These are phyloP conservation scores for Sporopachydermia cereana DNA, from an alignment of 1,139 yeast species.

Conservation along the genomic window DNA sequence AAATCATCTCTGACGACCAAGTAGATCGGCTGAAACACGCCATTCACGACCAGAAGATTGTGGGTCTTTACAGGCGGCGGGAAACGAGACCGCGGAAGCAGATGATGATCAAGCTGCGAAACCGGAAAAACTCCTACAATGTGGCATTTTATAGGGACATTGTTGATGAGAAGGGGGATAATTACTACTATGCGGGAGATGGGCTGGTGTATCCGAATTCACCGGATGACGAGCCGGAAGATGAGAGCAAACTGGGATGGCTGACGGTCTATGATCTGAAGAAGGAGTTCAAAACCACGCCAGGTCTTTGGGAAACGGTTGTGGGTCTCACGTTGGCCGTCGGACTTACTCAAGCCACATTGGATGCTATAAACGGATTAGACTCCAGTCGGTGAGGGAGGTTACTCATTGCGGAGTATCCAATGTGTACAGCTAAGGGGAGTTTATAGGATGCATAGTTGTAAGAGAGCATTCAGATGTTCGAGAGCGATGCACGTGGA, in stretches of 20 bases:
- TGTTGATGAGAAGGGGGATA: not conserved
- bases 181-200: slow-evolving; percentile 30
- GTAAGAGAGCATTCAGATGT: no score
- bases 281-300: slow-evolving; percentile 11
- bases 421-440: no score
- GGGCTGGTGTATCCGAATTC: slow-evolving; percentile 29
- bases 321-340: slow-evolving; percentile 33
- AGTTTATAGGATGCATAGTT: no score
- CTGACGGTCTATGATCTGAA: slow-evolving; percentile 32
- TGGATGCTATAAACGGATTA: no score
- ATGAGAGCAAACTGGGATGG: slow-evolving; percentile 35
- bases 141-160: slow-evolving; percentile 21
- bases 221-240: slow-evolving; percentile 33
- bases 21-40: slow-evolving; percentile 16
- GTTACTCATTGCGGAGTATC: no score
- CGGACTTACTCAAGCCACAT: slow-evolving; percentile 27
- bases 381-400: no score
- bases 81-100: slow-evolving; percentile 26
- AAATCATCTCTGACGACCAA: slow-evolving; percentile 9
- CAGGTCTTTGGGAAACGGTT: slow-evolving; percentile 33
- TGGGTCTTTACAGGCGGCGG: slow-evolving; percentile 31
- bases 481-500: no score
- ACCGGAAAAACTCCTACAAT: not conserved
- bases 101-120: slow-evolving; percentile 17
- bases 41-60: slow-evolving; percentile 23